These are phyloP conservation scores for Mycena vulgaris DNA, from an alignment of 768 basidiomycete species.

Conservation along the genomic window DNA sequence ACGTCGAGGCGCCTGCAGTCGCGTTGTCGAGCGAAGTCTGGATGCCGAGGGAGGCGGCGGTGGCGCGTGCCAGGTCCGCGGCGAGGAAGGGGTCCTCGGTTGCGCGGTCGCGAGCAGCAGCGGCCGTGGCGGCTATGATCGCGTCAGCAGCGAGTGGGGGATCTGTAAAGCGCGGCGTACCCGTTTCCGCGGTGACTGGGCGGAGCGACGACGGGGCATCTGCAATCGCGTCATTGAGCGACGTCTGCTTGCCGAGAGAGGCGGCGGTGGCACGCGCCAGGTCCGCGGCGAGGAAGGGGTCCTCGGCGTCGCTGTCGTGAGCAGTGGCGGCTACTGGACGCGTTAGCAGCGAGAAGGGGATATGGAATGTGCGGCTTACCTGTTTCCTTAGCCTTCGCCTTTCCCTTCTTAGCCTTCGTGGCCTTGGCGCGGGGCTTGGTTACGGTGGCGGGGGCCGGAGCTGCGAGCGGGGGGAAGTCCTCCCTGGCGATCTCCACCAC, in stretches of 20 bases:
- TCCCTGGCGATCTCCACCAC: neutral
- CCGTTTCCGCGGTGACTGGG: neutral
- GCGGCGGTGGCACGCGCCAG: conserved; percentile 6
- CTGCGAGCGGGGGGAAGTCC: neutral
- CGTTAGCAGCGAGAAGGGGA: neutral
- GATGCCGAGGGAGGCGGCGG: conserved; percentile 9
- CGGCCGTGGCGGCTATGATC: neutral
- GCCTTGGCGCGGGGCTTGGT: conserved; percentile 1
- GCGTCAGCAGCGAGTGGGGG: neutral
- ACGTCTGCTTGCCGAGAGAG: neutral
- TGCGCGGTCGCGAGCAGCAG: neutral
- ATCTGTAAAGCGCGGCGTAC: neutral
- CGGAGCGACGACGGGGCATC: neutral
- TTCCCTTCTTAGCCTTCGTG: neutral
- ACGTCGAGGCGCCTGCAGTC: neutral
- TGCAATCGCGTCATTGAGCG: neutral
- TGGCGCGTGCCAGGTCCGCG: conserved; percentile 1
- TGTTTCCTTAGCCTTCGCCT: neutral
- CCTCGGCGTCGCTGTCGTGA: neutral
- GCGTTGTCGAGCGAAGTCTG: neutral
- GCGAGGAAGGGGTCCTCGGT: conserved; percentile 10
- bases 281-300: conserved; percentile 10
- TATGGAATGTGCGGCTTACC: neutral
- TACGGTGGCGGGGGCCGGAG: neutral
- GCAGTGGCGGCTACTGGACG: neutral